A percentile compares a stretch with the other conserved stretches of the same genome.
Conservation (phyloP, 1,139 yeast genomes). For the Pichia kudriavzevii region DNA sequence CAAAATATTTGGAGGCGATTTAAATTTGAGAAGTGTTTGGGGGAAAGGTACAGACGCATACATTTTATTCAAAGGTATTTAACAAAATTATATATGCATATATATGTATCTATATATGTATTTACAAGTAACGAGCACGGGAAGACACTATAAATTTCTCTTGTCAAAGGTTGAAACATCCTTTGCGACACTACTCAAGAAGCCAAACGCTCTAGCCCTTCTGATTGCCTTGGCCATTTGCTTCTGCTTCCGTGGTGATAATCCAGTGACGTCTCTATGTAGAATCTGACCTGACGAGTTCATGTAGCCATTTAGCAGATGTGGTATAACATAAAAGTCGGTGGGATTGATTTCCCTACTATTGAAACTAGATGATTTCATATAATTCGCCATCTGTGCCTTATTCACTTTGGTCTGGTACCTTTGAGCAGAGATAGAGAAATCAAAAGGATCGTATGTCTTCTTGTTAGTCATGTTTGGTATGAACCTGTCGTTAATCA, state of each 20-base stretch:
- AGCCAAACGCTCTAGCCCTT: slow-evolving; percentile 62
- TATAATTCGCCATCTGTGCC: slow-evolving; percentile 15
- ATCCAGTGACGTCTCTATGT: slow-evolving; percentile 62
- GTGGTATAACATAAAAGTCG: slow-evolving; percentile 60
- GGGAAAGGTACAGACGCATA: slow-evolving; percentile 87
- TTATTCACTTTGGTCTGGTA: slow-evolving; percentile 30
- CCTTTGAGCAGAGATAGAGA: slow-evolving; percentile 47
- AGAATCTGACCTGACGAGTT: slow-evolving; percentile 60
- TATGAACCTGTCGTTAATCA: slow-evolving; percentile 28
- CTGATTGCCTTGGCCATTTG: slow-evolving; percentile 58
- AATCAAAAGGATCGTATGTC: slow-evolving; percentile 69
- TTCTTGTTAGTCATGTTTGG: slow-evolving; percentile 33
- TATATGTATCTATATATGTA: slow-evolving; percentile 2
- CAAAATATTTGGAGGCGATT: slow-evolving; percentile 65
- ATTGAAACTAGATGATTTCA: slow-evolving; percentile 33
- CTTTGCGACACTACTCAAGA: slow-evolving; percentile 55
- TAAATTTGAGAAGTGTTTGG: slow-evolving; percentile 69
- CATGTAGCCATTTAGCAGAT: slow-evolving; percentile 49
- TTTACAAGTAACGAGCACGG: background rate
- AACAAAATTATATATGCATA: slow-evolving; percentile 1
- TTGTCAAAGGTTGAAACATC: slow-evolving; percentile 40
- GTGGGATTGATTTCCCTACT: slow-evolving; percentile 54
- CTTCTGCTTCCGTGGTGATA: slow-evolving; percentile 54
- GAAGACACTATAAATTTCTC: slow-evolving; percentile 22
- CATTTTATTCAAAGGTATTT: slow-evolving; percentile 41